A percentile compares a stretch with the other conserved stretches of the same genome.
These are phyloP conservation scores for Heliosperma pusillum DNA, from an alignment of 148 eudicot species.

Conservation along the genomic window DNA sequence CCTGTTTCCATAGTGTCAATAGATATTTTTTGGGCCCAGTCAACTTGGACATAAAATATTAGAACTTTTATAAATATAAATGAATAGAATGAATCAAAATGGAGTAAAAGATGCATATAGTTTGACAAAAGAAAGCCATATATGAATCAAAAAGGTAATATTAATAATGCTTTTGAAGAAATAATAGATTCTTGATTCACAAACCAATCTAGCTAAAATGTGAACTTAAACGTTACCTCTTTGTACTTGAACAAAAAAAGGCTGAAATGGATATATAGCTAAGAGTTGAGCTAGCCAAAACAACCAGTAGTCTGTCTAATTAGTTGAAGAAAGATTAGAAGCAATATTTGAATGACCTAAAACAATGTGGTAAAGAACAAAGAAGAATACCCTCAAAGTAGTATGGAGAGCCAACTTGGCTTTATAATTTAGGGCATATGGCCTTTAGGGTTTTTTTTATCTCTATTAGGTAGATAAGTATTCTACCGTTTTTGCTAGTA, in stretches of 20 bases:
- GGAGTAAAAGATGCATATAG: not conserved
- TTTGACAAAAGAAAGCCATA: too few relatives aligned
- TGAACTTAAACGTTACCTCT: slow-evolving; percentile 13
- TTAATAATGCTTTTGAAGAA: not conserved
- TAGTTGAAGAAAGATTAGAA: not conserved
- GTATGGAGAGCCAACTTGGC: slow-evolving; percentile 19
- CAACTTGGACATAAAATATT: not conserved
- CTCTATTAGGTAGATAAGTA: too few relatives aligned
- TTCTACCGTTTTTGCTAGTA: too few relatives aligned
- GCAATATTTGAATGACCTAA: not conserved
- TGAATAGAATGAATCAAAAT: not conserved
- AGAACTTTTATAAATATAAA: slow-evolving; percentile 8
- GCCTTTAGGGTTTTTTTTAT: slow-evolving; percentile 23
- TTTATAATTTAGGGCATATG: not conserved
- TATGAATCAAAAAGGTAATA: too few relatives aligned
- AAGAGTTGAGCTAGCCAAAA: not conserved
- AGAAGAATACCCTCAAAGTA: slow-evolving; percentile 19
- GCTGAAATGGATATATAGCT: not conserved
- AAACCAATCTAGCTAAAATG: not conserved
- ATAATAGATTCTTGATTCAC: not conserved
- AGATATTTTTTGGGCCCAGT: slow-evolving; percentile 8
- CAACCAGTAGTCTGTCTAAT: not conserved
- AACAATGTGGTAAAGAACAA: not conserved
- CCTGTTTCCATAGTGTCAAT: slow-evolving; percentile 22
- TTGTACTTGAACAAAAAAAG: not conserved